Conservation (phyloP, 2,329 filamentous ascomycete species). For the Alternaria conjuncta region DNA sequence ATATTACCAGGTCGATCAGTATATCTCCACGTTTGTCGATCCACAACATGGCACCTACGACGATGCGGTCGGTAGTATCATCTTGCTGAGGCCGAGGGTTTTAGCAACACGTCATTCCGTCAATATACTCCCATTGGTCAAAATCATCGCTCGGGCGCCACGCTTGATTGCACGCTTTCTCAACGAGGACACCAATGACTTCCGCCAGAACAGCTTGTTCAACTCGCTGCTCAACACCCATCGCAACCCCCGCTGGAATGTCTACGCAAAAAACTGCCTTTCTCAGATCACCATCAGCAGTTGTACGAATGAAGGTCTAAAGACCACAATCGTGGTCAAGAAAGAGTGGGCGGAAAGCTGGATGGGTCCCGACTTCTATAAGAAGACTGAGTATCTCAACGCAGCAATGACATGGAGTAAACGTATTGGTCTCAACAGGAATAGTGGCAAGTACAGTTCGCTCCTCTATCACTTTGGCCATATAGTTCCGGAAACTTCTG, state of each 20-base stretch:
- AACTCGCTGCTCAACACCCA: background rate
- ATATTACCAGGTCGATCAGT: background rate
- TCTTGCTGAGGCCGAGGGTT: background rate
- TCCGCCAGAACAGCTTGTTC: background rate
- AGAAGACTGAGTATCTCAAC: background rate
- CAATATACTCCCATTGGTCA: background rate
- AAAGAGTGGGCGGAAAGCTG: background rate
- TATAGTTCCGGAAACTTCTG: background rate
- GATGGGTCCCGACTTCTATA: background rate
- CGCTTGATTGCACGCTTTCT: background rate
- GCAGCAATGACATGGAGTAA: background rate
- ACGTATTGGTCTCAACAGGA: background rate
- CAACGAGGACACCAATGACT: background rate
- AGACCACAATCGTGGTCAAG: background rate
- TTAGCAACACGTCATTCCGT: background rate
- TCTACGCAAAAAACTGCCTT: background rate
- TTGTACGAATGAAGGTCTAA: background rate
- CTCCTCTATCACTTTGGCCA: background rate
- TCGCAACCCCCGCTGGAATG: background rate
- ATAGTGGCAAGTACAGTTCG: background rate
- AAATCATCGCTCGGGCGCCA: background rate
- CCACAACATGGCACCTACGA: background rate
- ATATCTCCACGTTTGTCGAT: background rate
- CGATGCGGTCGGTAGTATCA: background rate
- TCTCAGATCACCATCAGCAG: background rate